Evolutionary conservation across 2,329 filamentous ascomycete species (phyloP).

Genomic region (Hypomyces rosellus): DNA sequence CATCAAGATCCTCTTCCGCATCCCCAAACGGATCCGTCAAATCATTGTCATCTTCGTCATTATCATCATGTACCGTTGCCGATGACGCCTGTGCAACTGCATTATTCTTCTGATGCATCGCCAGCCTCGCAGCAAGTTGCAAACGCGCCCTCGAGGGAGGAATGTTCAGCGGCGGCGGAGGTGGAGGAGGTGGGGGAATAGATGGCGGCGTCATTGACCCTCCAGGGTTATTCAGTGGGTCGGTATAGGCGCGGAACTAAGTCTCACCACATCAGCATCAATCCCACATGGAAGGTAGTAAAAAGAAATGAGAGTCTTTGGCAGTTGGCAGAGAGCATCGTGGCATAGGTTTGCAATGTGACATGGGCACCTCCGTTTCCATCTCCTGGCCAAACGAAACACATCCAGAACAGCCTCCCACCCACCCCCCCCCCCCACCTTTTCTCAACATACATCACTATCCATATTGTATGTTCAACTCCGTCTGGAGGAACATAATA

Average conservation of each 20-base stretch:
- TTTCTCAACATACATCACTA: neutral
- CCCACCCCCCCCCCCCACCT: neutral
- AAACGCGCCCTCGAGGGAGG: constrained; percentile 80
- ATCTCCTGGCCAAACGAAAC: neutral
- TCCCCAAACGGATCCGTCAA: constrained; percentile 43
- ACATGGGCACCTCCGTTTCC: neutral
- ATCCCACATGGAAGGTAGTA: neutral
- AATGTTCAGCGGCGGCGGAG: constrained; percentile 76
- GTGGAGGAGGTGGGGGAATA: constrained; percentile 53
- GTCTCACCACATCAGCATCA: constrained; percentile 12
- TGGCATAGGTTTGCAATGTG: neutral
- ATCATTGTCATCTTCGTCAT: constrained; percentile 35
- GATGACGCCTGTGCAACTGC: constrained; percentile 41
- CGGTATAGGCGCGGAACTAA: constrained; percentile 55
- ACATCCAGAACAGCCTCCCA: neutral
- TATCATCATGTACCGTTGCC: constrained; percentile 32
- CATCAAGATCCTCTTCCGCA: constrained; percentile 51
- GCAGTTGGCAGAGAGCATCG: constrained; percentile 1
- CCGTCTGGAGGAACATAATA: neutral
- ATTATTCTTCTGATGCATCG: constrained; percentile 63
- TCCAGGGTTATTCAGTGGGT: constrained; percentile 43
- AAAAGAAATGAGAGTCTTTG: constrained; percentile 13
- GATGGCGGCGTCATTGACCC: constrained; percentile 49
- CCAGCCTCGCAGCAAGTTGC: constrained; percentile 82
- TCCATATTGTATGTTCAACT: neutral